Conservation (phyloP, 176 grass and related monocot genomes). For the Avena sativa region DNA sequence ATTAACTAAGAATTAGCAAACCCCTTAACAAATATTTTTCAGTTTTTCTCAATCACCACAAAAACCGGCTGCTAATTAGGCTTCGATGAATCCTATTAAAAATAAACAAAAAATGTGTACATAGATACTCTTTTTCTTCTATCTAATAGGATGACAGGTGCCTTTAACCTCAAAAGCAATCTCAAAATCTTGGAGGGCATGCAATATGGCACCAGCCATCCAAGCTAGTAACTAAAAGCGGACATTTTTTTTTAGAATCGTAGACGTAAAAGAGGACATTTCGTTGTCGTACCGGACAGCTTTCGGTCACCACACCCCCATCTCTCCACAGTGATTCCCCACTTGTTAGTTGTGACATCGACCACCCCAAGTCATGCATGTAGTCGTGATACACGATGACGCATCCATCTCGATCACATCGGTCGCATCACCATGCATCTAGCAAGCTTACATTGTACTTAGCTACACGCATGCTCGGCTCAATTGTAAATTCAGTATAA, state of each 20-base stretch:
- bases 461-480: background rate
- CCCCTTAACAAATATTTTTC: no score
- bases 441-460: background rate
- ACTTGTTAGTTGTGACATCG: background rate
- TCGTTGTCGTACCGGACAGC: background rate
- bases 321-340: slow-evolving; percentile 26
- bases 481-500: no score
- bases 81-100: no score
- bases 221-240: background rate
- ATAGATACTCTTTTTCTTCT: no score
- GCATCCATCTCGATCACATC: background rate
- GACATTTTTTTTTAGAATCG: background rate
- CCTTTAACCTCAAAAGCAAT: no score
- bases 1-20: no score
- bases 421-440: background rate
- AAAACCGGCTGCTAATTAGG: background rate
- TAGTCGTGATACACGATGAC: slow-evolving; percentile 39
- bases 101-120: no score
- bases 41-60: background rate
- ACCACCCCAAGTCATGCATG: background rate
- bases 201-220: background rate
- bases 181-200: background rate
- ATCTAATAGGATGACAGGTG: no score
- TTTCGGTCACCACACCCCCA: background rate
- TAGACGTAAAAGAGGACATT: background rate